phyloP scores from a whole-genome alignment of 306 rosid genomes.

The Oxytropis ochrocephala region DNA sequence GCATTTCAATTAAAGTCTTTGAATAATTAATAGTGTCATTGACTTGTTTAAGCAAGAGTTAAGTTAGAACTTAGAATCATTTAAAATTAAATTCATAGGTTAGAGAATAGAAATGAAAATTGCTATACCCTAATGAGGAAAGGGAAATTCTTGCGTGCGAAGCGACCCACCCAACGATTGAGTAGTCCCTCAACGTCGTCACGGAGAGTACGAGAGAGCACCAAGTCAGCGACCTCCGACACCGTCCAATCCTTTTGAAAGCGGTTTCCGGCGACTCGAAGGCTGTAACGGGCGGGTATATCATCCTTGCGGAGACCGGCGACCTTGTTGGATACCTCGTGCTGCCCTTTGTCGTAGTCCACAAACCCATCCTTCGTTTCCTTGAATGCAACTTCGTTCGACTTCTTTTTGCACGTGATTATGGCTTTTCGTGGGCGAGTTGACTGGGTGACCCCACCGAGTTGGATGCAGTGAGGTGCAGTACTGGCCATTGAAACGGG shows the following conservation, averaged over 20 bases:
- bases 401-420: constrained; percentile 26
- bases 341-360: constrained; percentile 76
- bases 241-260: constrained; percentile 88
- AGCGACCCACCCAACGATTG: constrained; percentile 84
- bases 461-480: constrained; percentile 15
- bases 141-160: constrained; percentile 81
- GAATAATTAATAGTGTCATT: background rate
- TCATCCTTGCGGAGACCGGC: constrained; percentile 57
- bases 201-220: constrained; percentile 37
- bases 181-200: constrained; percentile 68
- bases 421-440: constrained; percentile 2
- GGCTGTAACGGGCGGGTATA: constrained; percentile 51
- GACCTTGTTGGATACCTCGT: constrained; percentile 40
- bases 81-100: background rate
- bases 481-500: constrained; percentile 39
- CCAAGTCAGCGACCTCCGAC: constrained; percentile 54
- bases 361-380: constrained; percentile 68
- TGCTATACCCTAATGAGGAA: constrained; percentile 54
- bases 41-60: background rate
- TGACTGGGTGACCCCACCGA: constrained; percentile 15
- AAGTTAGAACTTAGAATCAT: background rate
- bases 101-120: background rate
- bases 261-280: constrained; percentile 59
- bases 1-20: background rate
- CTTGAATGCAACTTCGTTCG: constrained; percentile 40